Conservation (phyloP, 208 protist genomes). For the Zelonia costaricensis region DNA sequence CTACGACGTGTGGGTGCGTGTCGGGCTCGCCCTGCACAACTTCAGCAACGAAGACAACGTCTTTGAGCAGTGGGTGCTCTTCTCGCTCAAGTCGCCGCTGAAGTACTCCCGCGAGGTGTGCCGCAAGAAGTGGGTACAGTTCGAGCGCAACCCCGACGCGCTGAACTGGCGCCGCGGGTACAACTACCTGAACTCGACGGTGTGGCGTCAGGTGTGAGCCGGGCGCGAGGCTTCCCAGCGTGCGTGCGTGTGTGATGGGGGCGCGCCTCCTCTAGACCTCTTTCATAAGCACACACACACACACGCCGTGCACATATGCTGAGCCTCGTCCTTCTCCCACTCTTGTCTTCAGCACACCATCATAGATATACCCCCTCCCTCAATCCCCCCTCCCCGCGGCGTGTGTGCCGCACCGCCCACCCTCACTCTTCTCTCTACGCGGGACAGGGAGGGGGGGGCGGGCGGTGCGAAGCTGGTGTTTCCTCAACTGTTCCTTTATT, state of each 20-base stretch:
- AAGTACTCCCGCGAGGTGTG: constrained; percentile 82
- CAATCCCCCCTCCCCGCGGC: too few relatives aligned
- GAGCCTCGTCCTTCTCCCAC: neutral
- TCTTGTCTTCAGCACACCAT: too few relatives aligned
- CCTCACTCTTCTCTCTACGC: too few relatives aligned
- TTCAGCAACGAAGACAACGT: constrained; percentile 87
- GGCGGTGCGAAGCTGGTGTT: too few relatives aligned
- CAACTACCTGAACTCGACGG: constrained; percentile 80
- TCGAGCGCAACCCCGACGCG: constrained; percentile 83
- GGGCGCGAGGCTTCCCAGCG: neutral
- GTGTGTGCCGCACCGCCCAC: too few relatives aligned
- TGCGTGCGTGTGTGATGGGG: neutral
- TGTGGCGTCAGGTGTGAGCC: constrained; percentile 59
- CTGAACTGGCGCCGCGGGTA: constrained; percentile 84
- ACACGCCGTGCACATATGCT: neutral
- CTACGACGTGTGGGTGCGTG: constrained; percentile 82
- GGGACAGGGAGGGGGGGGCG: too few relatives aligned
- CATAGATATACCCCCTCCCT: too few relatives aligned
- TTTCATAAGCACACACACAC: neutral
- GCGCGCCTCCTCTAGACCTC: too few relatives aligned
- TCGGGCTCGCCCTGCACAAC: constrained; percentile 86
- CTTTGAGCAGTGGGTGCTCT: constrained; percentile 88
- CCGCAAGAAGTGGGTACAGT: constrained; percentile 81
- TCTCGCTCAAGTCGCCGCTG: constrained; percentile 73
- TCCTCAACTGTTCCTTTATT: too few relatives aligned